phyloP scores from a whole-genome alignment of 78 protist species.

The Acrasis kona region DNA sequence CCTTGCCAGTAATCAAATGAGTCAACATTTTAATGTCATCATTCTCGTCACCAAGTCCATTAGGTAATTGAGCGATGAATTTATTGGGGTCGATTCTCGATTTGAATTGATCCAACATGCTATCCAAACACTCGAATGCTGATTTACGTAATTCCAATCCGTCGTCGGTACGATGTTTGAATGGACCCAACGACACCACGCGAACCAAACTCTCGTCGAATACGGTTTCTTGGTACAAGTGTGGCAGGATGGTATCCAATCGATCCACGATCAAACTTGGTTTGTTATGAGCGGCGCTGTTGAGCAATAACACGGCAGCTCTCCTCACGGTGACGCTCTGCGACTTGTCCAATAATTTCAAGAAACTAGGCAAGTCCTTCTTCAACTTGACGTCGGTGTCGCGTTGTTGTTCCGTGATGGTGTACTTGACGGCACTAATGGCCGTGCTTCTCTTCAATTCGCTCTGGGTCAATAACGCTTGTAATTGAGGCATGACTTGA shows the following conservation, averaged over 20 bases:
- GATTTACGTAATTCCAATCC: slow-evolving; percentile 79
- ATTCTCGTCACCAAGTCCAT: slow-evolving; percentile 63
- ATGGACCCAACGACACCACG: slow-evolving; percentile 85
- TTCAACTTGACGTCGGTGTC: slow-evolving; percentile 22
- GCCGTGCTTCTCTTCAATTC: slow-evolving; percentile 35
- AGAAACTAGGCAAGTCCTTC: not conserved
- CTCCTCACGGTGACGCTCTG: slow-evolving; percentile 50
- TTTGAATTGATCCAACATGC: slow-evolving; percentile 54
- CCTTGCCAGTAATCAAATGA: slow-evolving; percentile 50
- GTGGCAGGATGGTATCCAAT: not conserved
- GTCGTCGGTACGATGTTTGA: slow-evolving; percentile 84
- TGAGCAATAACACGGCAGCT: slow-evolving; percentile 63
- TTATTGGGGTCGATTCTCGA: slow-evolving; percentile 27
- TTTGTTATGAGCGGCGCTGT: slow-evolving; percentile 10
- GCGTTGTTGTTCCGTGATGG: slow-evolving; percentile 45
- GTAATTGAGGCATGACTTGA: slow-evolving; percentile 40
- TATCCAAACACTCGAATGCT: slow-evolving; percentile 78
- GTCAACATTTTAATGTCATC: slow-evolving; percentile 63
- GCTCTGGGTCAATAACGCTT: not conserved
- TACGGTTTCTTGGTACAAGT: slow-evolving; percentile 23
- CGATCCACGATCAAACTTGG: slow-evolving; percentile 7
- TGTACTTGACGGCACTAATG: slow-evolving; percentile 59
- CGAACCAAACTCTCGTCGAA: slow-evolving; percentile 57
- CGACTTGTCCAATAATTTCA: not conserved
- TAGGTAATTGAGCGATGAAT: slow-evolving; percentile 38